phyloP scores from a whole-genome alignment of 208 protist species.

The Leishmania gerbilli region DNA sequence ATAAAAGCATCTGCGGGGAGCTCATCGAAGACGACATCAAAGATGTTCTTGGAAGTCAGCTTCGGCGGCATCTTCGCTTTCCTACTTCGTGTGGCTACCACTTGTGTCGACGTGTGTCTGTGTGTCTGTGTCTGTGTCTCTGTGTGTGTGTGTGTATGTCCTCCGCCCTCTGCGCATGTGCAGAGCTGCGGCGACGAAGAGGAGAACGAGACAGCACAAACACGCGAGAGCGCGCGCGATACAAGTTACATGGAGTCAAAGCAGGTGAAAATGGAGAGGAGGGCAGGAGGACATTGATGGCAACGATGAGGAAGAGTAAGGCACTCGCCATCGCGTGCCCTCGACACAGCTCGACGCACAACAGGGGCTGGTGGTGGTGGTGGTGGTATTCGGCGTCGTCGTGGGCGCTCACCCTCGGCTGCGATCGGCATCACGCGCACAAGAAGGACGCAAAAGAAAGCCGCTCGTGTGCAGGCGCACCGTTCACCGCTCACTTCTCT shows the following conservation, averaged over 20 bases:
- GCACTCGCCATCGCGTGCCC: background rate
- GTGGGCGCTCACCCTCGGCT: background rate
- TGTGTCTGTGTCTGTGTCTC: background rate
- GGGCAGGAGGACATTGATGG: background rate
- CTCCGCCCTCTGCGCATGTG: background rate
- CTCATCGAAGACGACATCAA: slow-evolving; percentile 70
- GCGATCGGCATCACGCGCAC: background rate
- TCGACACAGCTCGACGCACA: background rate
- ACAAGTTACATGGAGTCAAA: too few species aligned
- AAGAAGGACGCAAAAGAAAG: background rate
- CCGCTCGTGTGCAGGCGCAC: background rate
- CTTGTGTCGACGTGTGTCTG: background rate
- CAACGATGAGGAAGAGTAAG: background rate
- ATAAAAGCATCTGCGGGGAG: slow-evolving; percentile 65
- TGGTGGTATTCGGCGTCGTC: background rate
- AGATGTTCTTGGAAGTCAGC: slow-evolving; percentile 67
- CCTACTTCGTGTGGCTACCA: background rate
- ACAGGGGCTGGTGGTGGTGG: background rate
- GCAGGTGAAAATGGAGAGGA: too few species aligned
- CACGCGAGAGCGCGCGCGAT: background rate
- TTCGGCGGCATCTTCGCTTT: slow-evolving; percentile 34
- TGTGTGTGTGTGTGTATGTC: background rate
- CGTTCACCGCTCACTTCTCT: background rate
- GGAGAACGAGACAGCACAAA: background rate
- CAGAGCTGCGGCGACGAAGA: background rate